These are phyloP conservation scores for Dictyostelium firmibasis DNA, from an alignment of 78 protist genomes.

Conservation along the genomic window DNA sequence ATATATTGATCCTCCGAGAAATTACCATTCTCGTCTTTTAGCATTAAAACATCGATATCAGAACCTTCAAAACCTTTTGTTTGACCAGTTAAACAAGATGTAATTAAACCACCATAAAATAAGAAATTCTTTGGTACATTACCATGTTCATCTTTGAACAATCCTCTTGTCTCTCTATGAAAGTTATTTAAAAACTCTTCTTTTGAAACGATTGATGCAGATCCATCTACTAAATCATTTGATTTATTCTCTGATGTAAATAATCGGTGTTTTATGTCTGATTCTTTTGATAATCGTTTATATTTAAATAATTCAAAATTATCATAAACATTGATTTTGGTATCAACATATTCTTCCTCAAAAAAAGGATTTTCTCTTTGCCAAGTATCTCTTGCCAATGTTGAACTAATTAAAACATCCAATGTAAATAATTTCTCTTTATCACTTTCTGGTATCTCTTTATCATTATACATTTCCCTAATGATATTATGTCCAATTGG, in stretches of 20 bases:
- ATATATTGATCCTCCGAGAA: not conserved
- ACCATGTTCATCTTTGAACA: not conserved
- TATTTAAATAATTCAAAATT: conserved; percentile 1
- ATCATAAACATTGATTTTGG: conserved; percentile 25
- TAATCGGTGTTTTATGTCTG: not conserved
- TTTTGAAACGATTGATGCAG: not conserved
- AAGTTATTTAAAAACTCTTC: not conserved
- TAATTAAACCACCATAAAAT: conserved; percentile 32
- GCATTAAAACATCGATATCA: conserved; percentile 13
- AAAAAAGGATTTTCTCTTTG: not conserved
- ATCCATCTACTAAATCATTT: not conserved
- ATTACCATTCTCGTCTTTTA: not conserved
- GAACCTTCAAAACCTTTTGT: conserved; percentile 10
- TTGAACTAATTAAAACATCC: not conserved
- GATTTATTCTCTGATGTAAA: not conserved
- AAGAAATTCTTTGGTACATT: not conserved
- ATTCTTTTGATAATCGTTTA: not conserved
- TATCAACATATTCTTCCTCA: not conserved
- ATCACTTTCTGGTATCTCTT: not conserved
- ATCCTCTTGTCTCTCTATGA: not conserved
- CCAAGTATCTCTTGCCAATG: not conserved
- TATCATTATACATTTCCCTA: not conserved
- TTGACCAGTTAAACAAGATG: conserved; percentile 10
- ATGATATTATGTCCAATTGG: not conserved
- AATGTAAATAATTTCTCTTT: not conserved